Percentiles rank a stretch among this genome's conserved stretches.
Conservation (phyloP, 768 basidiomycete species). For the Mycena filopes region DNA sequence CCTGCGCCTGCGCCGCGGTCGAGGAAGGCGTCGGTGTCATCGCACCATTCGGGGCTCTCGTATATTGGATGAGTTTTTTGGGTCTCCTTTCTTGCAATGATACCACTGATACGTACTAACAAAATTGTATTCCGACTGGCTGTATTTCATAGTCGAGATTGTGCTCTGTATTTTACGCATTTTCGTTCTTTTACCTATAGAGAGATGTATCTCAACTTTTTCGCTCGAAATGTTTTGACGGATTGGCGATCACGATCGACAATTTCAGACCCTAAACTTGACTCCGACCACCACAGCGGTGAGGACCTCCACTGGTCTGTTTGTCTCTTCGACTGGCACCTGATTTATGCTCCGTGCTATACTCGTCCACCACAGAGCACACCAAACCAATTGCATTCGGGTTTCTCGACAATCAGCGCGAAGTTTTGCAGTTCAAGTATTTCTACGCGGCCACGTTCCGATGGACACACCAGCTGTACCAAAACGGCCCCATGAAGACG, state of each 20-base stretch:
- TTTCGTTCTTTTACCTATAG: too few relatives aligned
- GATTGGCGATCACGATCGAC: too few relatives aligned
- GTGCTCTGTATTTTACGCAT: not conserved
- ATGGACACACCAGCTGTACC: conserved; percentile 12
- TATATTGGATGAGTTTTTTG: conserved; percentile 15
- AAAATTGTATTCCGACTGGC: not conserved
- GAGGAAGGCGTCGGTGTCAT: conserved; percentile 11
- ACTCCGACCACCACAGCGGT: not conserved
- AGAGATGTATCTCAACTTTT: too few relatives aligned
- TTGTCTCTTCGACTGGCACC: not conserved
- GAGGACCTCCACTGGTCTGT: not conserved
- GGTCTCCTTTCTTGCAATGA: not conserved
- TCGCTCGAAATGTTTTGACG: too few relatives aligned
- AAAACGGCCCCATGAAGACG: conserved; percentile 27
- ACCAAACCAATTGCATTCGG: not conserved
- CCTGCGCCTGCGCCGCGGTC: conserved; percentile 20
- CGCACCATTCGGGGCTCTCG: conserved; percentile 21
- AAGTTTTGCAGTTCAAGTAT: not conserved
- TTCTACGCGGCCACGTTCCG: conserved; percentile 11
- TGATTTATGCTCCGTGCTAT: conserved; percentile 14
- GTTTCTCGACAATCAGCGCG: too few relatives aligned
- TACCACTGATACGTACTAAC: not conserved
- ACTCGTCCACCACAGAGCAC: not conserved
- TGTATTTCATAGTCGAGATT: conserved; percentile 16
- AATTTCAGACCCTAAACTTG: not conserved